Base-by-base conservation (phyloP, 1,284 basidiomycete genomes). In the Cryptococcus sp. region DNA sequence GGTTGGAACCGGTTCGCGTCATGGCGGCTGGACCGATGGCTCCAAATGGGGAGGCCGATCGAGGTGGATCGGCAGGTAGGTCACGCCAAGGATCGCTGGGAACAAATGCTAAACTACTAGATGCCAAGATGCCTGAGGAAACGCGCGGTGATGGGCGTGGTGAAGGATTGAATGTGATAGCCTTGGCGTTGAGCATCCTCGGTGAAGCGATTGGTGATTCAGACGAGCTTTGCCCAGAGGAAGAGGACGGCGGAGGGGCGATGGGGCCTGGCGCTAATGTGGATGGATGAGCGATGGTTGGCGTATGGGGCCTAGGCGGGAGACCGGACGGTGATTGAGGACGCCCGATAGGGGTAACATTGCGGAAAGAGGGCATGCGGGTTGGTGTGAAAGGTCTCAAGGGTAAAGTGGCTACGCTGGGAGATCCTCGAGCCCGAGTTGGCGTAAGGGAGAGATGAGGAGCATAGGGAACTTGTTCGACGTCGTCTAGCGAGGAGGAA, bases 71-170 rank as follows among this genome's bases (percentile, higher is more conserved):
- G 7, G 65, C 49, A 2, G 67, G 56, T 3, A 61, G 62, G 54
- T 77, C 76, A 39, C 66, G 67, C 76, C 74, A 78, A 7, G 72
- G 67, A 56, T 76, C 73, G 42, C 65, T 65, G 15, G 72, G 70
- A 5, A 64, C 58, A 40, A 91, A 83, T 0, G 86, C 84, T 0
- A 86, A 85, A 58, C 88, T 61, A 13, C 52, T 51, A 15, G 64
- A 53, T 6, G 67, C 45, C 30, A 64, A 53, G 1, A 69, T 82
- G 2, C 85, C 83, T 3, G 85, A 84, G 61, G 82, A 85, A 15
- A 87, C 89, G 23, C 90, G 82, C 1, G 89, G 87, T 6, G 89
- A 84, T 22, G 86, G 87, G 62, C 90, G 82, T 1, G 89, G 87
- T 6, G 89, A 84, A 22, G 86, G 87, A 62, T 81, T 84, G 71